A percentile compares a stretch with the other conserved stretches of the same genome.
Evolutionary conservation across 805 yeast genomes (phyloP).

Genomic region (Wickerhamiella sorbophila): DNA sequence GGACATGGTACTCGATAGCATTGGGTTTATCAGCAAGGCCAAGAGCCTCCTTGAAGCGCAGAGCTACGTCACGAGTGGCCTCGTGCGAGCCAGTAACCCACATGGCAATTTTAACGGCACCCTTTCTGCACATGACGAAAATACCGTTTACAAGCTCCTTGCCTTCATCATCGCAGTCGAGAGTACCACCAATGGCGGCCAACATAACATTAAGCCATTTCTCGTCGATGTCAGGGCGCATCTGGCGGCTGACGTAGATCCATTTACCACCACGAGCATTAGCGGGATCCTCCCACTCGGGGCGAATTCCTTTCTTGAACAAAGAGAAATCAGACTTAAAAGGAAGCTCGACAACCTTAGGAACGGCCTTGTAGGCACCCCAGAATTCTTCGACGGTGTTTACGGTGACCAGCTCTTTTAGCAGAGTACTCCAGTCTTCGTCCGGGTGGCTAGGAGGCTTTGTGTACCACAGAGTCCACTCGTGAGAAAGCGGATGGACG

Average conservation of each 20-base stretch:
- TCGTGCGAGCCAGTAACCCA: constrained; percentile 70
- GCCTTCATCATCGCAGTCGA: constrained; percentile 70
- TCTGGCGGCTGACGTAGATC: constrained; percentile 52
- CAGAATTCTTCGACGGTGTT: constrained; percentile 96
- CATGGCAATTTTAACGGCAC: constrained; percentile 69
- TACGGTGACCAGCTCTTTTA: constrained; percentile 85
- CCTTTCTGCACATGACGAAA: constrained; percentile 76
- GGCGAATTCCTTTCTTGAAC: constrained; percentile 85
- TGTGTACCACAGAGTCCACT: constrained; percentile 96
- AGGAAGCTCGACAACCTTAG: constrained; percentile 83
- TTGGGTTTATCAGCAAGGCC: constrained; percentile 53
- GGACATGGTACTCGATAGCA: constrained; percentile 65
- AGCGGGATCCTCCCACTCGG: constrained; percentile 94
- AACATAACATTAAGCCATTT: constrained; percentile 64
- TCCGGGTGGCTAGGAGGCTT: constrained; percentile 60
- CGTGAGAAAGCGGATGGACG: constrained; percentile 77
- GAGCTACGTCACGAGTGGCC: constrained; percentile 56
- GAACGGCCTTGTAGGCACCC: constrained; percentile 92
- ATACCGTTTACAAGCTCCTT: constrained; percentile 85
- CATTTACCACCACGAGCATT: constrained; percentile 92
- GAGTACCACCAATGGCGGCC: constrained; percentile 88
- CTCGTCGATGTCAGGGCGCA: constrained; percentile 51
- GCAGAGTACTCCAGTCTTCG: constrained; percentile 83
- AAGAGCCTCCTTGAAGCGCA: constrained; percentile 72
- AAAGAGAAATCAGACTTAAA: constrained; percentile 86